These are phyloP conservation scores for Cordyceps cicadae DNA, from an alignment of 2,329 filamentous ascomycete species.

Conservation along the genomic window DNA sequence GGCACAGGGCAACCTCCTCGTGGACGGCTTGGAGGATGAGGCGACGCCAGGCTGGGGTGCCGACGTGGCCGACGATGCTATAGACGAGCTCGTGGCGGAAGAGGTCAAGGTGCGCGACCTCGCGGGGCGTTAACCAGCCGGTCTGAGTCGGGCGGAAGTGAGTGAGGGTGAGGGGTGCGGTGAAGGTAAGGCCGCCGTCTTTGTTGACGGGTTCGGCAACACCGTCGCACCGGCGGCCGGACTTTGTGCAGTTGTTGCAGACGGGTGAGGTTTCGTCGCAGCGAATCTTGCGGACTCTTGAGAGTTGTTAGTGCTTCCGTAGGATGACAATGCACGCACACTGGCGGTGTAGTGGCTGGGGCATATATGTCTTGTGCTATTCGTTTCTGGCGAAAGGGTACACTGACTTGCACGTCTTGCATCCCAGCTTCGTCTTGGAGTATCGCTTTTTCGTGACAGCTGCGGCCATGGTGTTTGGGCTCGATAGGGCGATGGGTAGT, in stretches of 20 bases:
- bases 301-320: not conserved
- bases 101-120: constrained; percentile 9
- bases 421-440: constrained; percentile 11
- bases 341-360: no score
- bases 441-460: constrained; percentile 9
- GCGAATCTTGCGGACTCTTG: constrained; percentile 16
- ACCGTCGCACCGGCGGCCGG: constrained; percentile 14
- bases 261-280: constrained; percentile 15
- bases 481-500: not conserved
- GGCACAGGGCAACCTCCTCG: constrained; percentile 11
- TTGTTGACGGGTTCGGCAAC: constrained; percentile 11
- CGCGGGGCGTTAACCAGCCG: constrained; percentile 9
- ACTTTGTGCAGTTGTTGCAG: constrained; percentile 15
- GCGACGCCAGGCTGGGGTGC: constrained; percentile 10
- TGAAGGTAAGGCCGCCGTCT: constrained; percentile 16
- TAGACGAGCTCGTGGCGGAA: constrained; percentile 14
- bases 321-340: no score
- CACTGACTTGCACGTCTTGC: constrained; percentile 13
- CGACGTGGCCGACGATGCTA: constrained; percentile 13
- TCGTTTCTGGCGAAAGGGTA: not conserved
- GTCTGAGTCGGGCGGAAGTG: constrained; percentile 14
- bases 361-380: not conserved
- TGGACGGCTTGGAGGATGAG: constrained; percentile 13
- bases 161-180: constrained; percentile 14
- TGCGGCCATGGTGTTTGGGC: not conserved